These are phyloP conservation scores for Colletotrichum simmondsii DNA, from an alignment of 2,329 filamentous ascomycete genomes.

Conservation along the genomic window DNA sequence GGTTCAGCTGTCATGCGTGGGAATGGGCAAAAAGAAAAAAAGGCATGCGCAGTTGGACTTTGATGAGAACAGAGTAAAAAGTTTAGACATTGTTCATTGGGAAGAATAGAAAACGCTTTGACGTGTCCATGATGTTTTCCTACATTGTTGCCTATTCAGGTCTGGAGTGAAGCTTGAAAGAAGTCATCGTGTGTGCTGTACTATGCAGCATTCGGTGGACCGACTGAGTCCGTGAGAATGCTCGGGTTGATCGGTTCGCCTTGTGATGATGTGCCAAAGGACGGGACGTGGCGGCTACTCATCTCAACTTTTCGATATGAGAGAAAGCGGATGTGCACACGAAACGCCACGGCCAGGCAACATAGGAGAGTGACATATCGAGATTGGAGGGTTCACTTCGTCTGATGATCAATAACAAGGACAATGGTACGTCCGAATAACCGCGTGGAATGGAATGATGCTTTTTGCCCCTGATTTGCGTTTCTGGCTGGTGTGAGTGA, in stretches of 20 bases:
- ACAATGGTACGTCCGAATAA: not conserved
- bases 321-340: not conserved
- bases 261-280: not conserved
- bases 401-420: not conserved
- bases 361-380: not conserved
- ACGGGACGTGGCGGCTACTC: not conserved
- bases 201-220: slow-evolving; percentile 1
- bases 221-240: not conserved
- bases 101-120: not conserved
- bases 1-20: not conserved
- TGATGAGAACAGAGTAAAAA: not conserved
- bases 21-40: not conserved
- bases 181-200: not conserved
- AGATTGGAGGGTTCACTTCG: not conserved
- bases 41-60: not conserved
- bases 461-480: not conserved
- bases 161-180: not conserved
- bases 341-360: too few relatives aligned
- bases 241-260: not conserved
- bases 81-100: not conserved
- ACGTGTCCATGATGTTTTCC: not conserved
- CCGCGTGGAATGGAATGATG: not conserved
- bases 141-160: not conserved
- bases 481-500: not conserved
- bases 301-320: not conserved